Base-by-base conservation (phyloP, 441 rosid genomes). In the Erodium trifolium region DNA sequence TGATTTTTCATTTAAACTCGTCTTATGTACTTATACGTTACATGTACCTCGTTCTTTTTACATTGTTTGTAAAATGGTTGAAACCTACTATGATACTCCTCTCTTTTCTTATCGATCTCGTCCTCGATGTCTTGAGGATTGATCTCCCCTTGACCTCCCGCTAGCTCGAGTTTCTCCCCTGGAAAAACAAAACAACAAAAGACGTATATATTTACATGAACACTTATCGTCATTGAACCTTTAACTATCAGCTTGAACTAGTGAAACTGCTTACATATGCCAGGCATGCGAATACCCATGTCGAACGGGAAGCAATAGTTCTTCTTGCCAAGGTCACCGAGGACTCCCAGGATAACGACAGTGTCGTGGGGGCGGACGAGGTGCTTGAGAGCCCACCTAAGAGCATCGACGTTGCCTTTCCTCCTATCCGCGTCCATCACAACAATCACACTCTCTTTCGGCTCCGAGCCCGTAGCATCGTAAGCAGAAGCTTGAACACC, bases 321-420 rank as follows among this genome's bases (percentile, higher is more conserved):
- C 72, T 76, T 82, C 79, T 65, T 75, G 2, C 76, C 79, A 51
- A 72, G 67, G 7, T 76, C 80, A 11, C 37, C 8, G 23, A 83
- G 60, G 67, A 83, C 75, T 63, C 85, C 89, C 39, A 85, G 79
- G 13, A 75, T 83, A 19, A 80, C 68, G 16, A 85, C 79, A 2
- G 65, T 71, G 66, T 85, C 82, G 8, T 70, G 64, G 1, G 73
- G 80, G 7, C 81, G 77, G 72, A 80, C 84, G 1, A 82, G 83
- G 51, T 78, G 78, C 16, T 76, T 77, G 13, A 85, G 75, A 62
- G 84, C 84, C 89, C 89, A 85, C 5, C 83, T 80, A 29, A 85
- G 68, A 5, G 82, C 84, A 13, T 81, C 78, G 68, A 76, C 77
- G 19, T 65, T 76, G 19, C 73, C 80, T 68, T 75, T 79, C 45